Conservation (phyloP, 1,284 basidiomycete genomes). For the Exsudoporus floridanus region DNA sequence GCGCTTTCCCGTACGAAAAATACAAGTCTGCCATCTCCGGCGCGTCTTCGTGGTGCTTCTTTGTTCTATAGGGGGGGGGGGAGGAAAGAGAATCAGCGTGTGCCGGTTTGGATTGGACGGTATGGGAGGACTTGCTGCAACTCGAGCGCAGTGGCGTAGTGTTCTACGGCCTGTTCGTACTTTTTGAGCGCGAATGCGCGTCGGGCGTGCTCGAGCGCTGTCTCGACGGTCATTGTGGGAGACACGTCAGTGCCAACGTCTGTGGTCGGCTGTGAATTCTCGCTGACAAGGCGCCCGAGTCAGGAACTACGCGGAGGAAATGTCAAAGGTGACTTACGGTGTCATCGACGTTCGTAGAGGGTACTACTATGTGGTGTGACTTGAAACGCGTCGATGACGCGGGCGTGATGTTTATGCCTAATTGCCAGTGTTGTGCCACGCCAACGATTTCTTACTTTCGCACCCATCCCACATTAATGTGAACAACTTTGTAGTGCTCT, state of each 20-base stretch:
- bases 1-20: slow-evolving; percentile 81
- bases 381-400: slow-evolving; percentile 21
- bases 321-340: slow-evolving; percentile 19
- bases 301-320: neutral
- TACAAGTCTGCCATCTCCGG: slow-evolving; percentile 81
- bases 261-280: neutral
- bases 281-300: slow-evolving; percentile 2
- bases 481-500: too few species aligned
- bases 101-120: slow-evolving; percentile 19
- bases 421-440: slow-evolving; percentile 6
- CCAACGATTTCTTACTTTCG: neutral
- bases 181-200: slow-evolving; percentile 85
- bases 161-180: slow-evolving; percentile 82
- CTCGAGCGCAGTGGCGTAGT: slow-evolving; percentile 84
- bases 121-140: slow-evolving; percentile 54
- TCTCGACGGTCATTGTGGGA: slow-evolving; percentile 46
- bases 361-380: neutral
- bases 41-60: slow-evolving; percentile 70
- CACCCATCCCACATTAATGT: neutral
- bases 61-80: slow-evolving; percentile 51
- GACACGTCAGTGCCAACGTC: slow-evolving; percentile 12
- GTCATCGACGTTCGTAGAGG: slow-evolving; percentile 17
- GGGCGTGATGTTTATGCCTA: slow-evolving; percentile 20
- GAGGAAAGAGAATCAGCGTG: slow-evolving; percentile 15
- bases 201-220: slow-evolving; percentile 69